Percentiles rank a stretch among this genome's conserved stretches.
Evolutionary conservation across 192 early-diverging fungal species (phyloP).

Genomic region (Glomus cerebriforme): DNA sequence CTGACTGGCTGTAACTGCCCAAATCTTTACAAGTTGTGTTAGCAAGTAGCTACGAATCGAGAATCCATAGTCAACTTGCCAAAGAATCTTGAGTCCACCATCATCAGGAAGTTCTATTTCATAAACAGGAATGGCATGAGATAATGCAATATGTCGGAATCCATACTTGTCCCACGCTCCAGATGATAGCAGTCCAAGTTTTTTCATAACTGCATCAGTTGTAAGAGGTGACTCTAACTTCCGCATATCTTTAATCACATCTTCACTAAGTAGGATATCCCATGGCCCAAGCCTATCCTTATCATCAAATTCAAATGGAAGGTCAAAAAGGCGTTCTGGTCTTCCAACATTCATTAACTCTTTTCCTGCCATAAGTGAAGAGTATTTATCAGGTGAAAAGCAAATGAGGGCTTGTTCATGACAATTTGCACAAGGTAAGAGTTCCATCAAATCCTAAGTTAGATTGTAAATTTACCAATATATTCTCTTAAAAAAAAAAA

Average conservation of each 20-base stretch:
- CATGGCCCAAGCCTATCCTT: slow-evolving; percentile 16
- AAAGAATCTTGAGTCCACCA: slow-evolving; percentile 1
- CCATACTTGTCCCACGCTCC: slow-evolving; percentile 9
- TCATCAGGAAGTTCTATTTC: slow-evolving; percentile 2
- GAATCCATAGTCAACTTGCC: slow-evolving; percentile 21
- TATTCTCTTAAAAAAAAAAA: not conserved
- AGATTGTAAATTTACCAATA: not conserved
- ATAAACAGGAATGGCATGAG: not conserved
- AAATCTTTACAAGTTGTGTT: slow-evolving; percentile 19
- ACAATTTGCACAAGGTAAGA: slow-evolving; percentile 7
- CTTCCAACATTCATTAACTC: too few relatives aligned
- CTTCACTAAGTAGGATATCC: slow-evolving; percentile 26
- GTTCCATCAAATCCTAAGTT: slow-evolving; percentile 4
- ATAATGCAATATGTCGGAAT: not conserved
- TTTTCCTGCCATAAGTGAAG: too few relatives aligned
- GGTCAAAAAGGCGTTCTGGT: not conserved
- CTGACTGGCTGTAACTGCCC: slow-evolving; percentile 9
- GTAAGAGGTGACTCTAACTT: slow-evolving; percentile 3
- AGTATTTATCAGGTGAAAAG: slow-evolving; percentile 21
- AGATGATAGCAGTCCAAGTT: slow-evolving; percentile 14
- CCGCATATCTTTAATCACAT: slow-evolving; percentile 15
- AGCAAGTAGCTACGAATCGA: not conserved
- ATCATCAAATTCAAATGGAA: slow-evolving; percentile 29
- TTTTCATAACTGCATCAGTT: slow-evolving; percentile 13
- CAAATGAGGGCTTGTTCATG: not conserved